These are phyloP conservation scores for Ambrosiella xylebori DNA, from an alignment of 2,329 filamentous ascomycete species.

Conservation along the genomic window DNA sequence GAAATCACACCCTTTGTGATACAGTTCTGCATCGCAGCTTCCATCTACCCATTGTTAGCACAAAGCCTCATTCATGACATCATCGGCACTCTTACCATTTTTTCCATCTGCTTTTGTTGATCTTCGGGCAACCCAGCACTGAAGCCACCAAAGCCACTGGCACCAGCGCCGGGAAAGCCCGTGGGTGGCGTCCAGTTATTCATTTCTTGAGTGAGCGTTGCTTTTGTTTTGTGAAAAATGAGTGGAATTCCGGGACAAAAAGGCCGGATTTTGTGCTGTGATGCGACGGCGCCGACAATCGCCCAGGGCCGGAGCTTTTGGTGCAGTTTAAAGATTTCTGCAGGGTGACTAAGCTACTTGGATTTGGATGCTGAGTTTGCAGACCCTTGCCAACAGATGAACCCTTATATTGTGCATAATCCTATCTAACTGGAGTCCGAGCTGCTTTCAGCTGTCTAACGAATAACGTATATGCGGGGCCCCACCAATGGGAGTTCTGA, in stretches of 20 bases:
- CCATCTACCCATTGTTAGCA: conserved; percentile 38
- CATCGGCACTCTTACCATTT: conserved; percentile 10
- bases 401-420: too few relatives aligned
- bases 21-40: conserved; percentile 80
- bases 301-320: not conserved
- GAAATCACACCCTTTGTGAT: conserved; percentile 75
- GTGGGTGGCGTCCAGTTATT: conserved; percentile 3
- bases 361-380: not conserved
- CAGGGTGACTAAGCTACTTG: not conserved
- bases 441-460: too few relatives aligned
- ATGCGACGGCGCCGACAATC: not conserved
- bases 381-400: not conserved
- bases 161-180: conserved; percentile 4
- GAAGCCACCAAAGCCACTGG: not conserved
- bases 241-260: not conserved
- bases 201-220: not conserved
- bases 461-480: too few relatives aligned
- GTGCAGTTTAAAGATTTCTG: not conserved
- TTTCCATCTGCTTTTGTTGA: conserved; percentile 14
- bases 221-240: not conserved
- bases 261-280: not conserved
- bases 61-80: not conserved
- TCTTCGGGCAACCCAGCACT: conserved; percentile 10
- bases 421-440: too few relatives aligned
- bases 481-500: too few relatives aligned